Percentiles rank a stretch among this genome's conserved stretches.
phyloP scores from a whole-genome alignment of 148 eudicot species.

The Rheum nobile region DNA sequence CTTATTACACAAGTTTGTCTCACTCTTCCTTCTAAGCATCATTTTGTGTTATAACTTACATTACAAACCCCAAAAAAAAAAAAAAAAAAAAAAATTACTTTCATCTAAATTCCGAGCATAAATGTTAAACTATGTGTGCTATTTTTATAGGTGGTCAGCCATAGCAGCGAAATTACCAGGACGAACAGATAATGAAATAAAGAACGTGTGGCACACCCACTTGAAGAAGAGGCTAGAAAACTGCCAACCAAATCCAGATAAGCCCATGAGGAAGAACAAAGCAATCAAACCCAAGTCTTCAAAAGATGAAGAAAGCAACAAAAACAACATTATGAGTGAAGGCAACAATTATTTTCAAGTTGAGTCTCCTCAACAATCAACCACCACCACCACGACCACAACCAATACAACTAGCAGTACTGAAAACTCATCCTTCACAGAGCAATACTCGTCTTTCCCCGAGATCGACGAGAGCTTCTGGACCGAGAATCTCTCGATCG shows the following conservation, averaged over 20 bases:
- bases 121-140: not conserved
- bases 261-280: not conserved
- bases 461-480: constrained; percentile 55
- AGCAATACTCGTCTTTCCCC: not conserved
- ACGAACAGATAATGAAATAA: constrained; percentile 6
- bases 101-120: no score
- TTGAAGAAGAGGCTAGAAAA: not conserved
- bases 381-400: not conserved
- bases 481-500: constrained; percentile 16
- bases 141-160: constrained; percentile 1
- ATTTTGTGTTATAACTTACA: no score
- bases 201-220: constrained; percentile 9
- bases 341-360: not conserved
- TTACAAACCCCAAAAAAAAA: no score
- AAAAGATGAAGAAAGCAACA: not conserved
- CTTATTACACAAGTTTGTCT: not conserved
- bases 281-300: not conserved
- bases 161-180: constrained; percentile 8
- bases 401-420: not conserved
- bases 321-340: not conserved
- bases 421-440: not conserved
- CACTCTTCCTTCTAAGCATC: no score
- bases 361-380: not conserved
- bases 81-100: no score
- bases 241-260: not conserved